Evolutionary conservation across 108 stramenopile species (phyloP).

Genomic region (Cyclotella sp.): DNA sequence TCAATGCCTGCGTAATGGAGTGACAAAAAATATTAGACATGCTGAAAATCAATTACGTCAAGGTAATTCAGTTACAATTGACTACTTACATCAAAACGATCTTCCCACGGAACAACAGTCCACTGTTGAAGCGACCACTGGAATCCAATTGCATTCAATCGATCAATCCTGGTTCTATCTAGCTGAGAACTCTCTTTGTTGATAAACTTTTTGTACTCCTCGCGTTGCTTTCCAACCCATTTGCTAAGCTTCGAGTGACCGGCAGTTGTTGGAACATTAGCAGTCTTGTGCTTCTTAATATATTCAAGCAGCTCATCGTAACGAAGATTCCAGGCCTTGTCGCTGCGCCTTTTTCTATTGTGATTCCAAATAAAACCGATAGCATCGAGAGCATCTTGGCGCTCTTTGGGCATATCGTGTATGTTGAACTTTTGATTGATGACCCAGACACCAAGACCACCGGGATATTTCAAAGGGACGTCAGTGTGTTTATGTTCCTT

Average conservation of each 20-base stretch:
- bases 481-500: conserved; percentile 29
- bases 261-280: conserved; percentile 46
- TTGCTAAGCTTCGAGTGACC: conserved; percentile 39
- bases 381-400: conserved; percentile 42
- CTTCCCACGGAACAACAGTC: conserved; percentile 53
- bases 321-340: conserved; percentile 30
- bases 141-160: conserved; percentile 48
- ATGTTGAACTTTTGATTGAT: conserved; percentile 52
- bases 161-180: conserved; percentile 35
- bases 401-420: conserved; percentile 44
- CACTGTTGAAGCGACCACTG: conserved; percentile 45
- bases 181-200: conserved; percentile 49
- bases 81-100: conserved; percentile 45
- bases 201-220: conserved; percentile 51
- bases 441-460: conserved; percentile 46
- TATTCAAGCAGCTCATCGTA: conserved; percentile 34
- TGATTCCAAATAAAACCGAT: conserved; percentile 59
- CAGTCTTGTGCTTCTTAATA: conserved; percentile 27
- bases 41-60: neutral
- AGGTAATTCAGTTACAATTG: neutral
- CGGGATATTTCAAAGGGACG: conserved; percentile 25
- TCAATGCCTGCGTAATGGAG: conserved; percentile 18
- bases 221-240: conserved; percentile 56
- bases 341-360: conserved; percentile 36
- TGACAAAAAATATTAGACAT: conserved; percentile 4